phyloP scores from a whole-genome alignment of 345 rosid genomes.

The Diplotaxis tenuifolia region DNA sequence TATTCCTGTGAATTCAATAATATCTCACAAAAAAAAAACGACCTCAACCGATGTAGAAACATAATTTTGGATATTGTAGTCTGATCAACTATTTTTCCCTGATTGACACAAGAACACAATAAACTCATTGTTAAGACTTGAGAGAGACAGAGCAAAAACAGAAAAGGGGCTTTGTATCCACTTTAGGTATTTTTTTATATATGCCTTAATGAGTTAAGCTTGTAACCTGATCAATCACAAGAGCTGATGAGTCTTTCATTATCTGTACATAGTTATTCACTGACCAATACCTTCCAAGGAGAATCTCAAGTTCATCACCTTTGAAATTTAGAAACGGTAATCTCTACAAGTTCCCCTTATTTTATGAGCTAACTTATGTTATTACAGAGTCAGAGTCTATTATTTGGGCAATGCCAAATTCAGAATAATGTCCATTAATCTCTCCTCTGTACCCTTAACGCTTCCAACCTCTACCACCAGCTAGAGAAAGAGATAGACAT shows the following conservation, averaged over 20 bases:
- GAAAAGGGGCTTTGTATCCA: neutral
- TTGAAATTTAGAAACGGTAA: neutral
- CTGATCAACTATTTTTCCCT: slow-evolving; percentile 92
- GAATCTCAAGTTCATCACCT: slow-evolving; percentile 6
- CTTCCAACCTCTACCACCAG: no score
- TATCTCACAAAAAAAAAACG: slow-evolving; percentile 26
- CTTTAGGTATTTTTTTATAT: neutral
- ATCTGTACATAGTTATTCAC: slow-evolving; percentile 90
- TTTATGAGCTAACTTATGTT: no score
- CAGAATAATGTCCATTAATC: no score
- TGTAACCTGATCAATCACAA: slow-evolving; percentile 90
- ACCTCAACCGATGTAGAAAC: slow-evolving; percentile 71
- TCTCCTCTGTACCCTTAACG: no score
- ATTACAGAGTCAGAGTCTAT: no score
- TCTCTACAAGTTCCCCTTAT: no score
- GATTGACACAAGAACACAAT: no score
- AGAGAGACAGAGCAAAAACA: neutral
- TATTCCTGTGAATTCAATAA: neutral
- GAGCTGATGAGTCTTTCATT: slow-evolving; percentile 86
- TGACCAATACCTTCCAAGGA: slow-evolving; percentile 67
- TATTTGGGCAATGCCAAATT: no score
- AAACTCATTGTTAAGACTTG: neutral
- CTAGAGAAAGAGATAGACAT: no score
- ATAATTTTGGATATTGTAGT: slow-evolving; percentile 78
- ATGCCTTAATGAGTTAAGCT: neutral